Percentiles rank a stretch among this genome's conserved stretches.
phyloP scores from a whole-genome alignment of 2,329 filamentous ascomycete species.

The Phaeophleospora eucalypticola region DNA sequence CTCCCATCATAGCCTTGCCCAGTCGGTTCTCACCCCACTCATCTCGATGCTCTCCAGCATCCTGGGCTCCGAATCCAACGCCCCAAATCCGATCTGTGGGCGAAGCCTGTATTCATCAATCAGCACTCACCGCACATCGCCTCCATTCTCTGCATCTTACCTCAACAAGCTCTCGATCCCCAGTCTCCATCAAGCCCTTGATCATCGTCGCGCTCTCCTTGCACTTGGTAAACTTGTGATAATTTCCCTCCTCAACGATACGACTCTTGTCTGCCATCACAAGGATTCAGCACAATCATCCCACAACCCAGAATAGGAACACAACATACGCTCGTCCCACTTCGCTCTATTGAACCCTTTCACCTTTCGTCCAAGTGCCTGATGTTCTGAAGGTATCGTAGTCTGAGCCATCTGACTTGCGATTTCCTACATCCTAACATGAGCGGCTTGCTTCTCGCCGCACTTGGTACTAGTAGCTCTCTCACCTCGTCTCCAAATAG shows the following conservation, averaged over 20 bases:
- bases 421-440: constrained; percentile 26
- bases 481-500: constrained; percentile 42
- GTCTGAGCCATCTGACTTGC: constrained; percentile 50
- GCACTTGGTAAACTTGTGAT: constrained; percentile 55
- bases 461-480: too few relatives aligned
- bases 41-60: constrained; percentile 39
- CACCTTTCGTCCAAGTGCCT: constrained; percentile 54
- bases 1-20: constrained; percentile 59
- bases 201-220: constrained; percentile 43
- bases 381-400: constrained; percentile 46
- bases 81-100: constrained; percentile 63
- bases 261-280: constrained; percentile 41
- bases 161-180: constrained; percentile 56
- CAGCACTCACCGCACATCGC: constrained; percentile 55
- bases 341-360: constrained; percentile 47
- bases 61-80: constrained; percentile 54
- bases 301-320: constrained; percentile 5
- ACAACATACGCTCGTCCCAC: constrained; percentile 45
- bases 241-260: constrained; percentile 57
- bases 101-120: constrained; percentile 52
- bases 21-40: constrained; percentile 62
- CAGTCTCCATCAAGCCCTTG: constrained; percentile 36
- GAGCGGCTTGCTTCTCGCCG: too few relatives aligned
- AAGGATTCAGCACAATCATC: not conserved
- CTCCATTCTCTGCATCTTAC: constrained; percentile 36